Evolutionary conservation across 768 basidiomycete genomes (phyloP), one percentile per base, ranked within the genome.

Genomic region (Lentinula raphanica): DNA sequence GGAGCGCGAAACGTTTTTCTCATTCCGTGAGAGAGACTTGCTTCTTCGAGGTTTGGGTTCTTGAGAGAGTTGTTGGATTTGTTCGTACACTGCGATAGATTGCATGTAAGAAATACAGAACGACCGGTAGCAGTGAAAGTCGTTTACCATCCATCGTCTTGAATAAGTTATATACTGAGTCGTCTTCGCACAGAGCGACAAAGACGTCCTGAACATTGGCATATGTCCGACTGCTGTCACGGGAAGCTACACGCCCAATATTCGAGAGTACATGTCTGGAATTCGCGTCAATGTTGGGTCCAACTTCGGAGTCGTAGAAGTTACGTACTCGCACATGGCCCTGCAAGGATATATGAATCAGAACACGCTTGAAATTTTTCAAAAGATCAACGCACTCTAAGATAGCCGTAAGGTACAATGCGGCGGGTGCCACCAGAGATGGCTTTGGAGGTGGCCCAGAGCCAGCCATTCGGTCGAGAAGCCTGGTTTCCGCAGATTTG

Each of bases 341-440:
- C 92, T 93, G 68, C 29, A 64, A 61, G 38, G 42, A 58, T 54
- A 64, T 56, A 54, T 62, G 57, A 62, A 63, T 73, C 55, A 73
- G 67, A 65, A 42, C 60, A 61, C 56, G 63, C 59, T 58, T 56
- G 55, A 59, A 35, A 44, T 65, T 60, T 39, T 58, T 54, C 62
- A 64, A 54, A n/a, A 56, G 58, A 19, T 44, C 50, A 17, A 82
- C 94, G 76, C 71, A 95, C 94, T 97, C 94, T 29, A 97, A 77
- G 62, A 96, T 91, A 7, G 94, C 93, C 2, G 94, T 95, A 51
- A 95, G 79, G 76, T 95, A 97, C 44, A 97, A 68, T 19, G 92
- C 87, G 31, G 94, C 91, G 3, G 92, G 92, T 8, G 88, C 85
- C 25, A 94, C 70, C 8, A 89, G 77, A 6, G 79, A 69, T 19